A percentile compares a stretch with the other conserved stretches of the same genome.
Evolutionary conservation across 2,329 filamentous ascomycete species (phyloP).

Genomic region (Immersiporthe knoxdaviesiana): DNA sequence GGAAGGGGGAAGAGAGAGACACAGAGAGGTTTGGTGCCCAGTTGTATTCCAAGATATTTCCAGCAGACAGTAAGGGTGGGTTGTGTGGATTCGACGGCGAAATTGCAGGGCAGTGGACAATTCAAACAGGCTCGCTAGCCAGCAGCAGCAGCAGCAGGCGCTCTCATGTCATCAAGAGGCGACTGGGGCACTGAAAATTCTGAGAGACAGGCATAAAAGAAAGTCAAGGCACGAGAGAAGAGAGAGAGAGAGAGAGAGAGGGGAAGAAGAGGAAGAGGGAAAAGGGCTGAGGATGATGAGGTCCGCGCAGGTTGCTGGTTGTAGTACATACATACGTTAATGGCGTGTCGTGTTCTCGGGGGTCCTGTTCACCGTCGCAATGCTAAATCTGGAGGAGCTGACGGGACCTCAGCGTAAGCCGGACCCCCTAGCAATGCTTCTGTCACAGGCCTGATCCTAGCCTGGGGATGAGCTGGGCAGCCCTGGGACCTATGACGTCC

Average conservation of each 20-base stretch:
- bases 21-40: not conserved
- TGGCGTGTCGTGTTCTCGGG: not conserved
- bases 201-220: constrained; percentile 15
- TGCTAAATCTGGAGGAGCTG: constrained; percentile 2
- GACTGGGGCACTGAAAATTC: constrained; percentile 21
- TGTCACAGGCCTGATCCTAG: constrained; percentile 21
- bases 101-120: constrained; percentile 2
- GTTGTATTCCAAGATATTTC: not conserved
- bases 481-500: constrained; percentile 23
- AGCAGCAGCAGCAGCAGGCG: not conserved
- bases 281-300: not conserved
- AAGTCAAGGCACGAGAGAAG: not conserved
- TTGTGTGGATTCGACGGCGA: constrained; percentile 7
- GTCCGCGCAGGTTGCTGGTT: not conserved
- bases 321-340: not conserved
- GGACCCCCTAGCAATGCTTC: not conserved
- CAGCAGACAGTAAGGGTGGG: not conserved
- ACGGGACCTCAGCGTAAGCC: not conserved
- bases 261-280: constrained; percentile 1
- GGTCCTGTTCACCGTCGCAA: not conserved
- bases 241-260: not conserved
- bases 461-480: constrained; percentile 11
- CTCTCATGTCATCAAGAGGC: constrained; percentile 17
- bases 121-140: not conserved
- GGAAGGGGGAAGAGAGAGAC: too few species aligned